These are phyloP conservation scores for Neospora caninum DNA, from an alignment of 169 alveolate species.

Conservation along the genomic window DNA sequence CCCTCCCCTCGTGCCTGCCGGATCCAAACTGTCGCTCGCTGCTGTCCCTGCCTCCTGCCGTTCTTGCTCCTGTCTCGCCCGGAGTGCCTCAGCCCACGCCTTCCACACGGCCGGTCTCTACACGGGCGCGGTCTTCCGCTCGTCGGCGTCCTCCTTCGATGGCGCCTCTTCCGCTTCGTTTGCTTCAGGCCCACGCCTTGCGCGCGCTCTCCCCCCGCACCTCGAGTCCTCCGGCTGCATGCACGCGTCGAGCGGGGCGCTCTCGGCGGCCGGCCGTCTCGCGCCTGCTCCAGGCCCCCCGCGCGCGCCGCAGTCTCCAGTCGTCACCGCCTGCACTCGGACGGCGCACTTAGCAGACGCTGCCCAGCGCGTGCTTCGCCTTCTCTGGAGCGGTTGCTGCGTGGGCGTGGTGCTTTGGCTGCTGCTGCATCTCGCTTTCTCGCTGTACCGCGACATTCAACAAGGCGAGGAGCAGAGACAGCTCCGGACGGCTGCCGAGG, in stretches of 20 bases:
- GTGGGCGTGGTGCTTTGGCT: not conserved
- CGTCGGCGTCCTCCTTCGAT: too few relatives aligned
- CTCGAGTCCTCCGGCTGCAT: not conserved
- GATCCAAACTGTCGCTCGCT: not conserved
- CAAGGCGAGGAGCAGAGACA: slow-evolving; percentile 51
- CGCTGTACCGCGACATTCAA: slow-evolving; percentile 22
- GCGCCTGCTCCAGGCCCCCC: not conserved
- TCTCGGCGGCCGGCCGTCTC: too few relatives aligned
- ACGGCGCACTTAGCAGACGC: slow-evolving; percentile 32
- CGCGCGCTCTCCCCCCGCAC: not conserved
- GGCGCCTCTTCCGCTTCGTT: too few relatives aligned
- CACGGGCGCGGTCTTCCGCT: not conserved
- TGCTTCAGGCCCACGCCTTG: not conserved
- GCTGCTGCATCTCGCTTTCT: not conserved
- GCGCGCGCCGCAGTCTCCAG: not conserved
- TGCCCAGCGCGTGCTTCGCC: slow-evolving; percentile 16
- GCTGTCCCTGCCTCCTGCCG: not conserved
- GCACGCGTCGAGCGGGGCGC: not conserved
- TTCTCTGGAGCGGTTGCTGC: not conserved
- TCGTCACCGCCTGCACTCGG: not conserved
- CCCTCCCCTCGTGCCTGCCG: not conserved
- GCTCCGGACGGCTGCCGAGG: slow-evolving; percentile 44
- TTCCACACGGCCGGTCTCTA: not conserved
- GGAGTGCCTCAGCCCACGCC: not conserved
- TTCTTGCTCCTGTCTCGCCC: not conserved